These are phyloP conservation scores for Quercus glauca DNA, from an alignment of 306 rosid species.

Conservation along the genomic window DNA sequence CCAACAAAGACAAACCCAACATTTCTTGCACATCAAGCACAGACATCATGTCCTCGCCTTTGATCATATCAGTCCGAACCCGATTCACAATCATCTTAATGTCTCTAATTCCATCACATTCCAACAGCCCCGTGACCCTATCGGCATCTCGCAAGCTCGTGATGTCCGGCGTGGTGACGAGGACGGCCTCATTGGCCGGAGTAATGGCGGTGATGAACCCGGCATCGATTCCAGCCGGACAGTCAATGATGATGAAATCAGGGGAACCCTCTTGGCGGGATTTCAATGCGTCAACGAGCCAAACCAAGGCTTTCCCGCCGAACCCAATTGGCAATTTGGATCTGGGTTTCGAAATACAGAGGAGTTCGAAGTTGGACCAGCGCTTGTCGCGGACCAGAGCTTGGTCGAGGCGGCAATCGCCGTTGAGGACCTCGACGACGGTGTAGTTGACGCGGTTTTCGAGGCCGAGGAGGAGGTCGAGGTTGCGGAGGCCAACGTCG, in stretches of 20 bases:
- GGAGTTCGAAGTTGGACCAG: constrained; percentile 92
- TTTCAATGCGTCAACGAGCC: constrained; percentile 90
- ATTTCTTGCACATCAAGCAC: constrained; percentile 96
- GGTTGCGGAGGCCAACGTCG: constrained; percentile 95
- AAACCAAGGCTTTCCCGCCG: constrained; percentile 84
- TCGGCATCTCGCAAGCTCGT: constrained; percentile 92
- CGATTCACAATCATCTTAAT: constrained; percentile 96
- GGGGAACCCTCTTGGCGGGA: constrained; percentile 63
- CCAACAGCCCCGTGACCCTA: constrained; percentile 81
- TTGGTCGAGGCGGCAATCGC: constrained; percentile 94
- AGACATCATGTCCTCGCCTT: constrained; percentile 98
- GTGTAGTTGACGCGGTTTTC: constrained; percentile 97
- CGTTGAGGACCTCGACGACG: constrained; percentile 87
- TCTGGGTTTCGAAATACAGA: constrained; percentile 90
- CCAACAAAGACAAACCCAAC: constrained; percentile 84
- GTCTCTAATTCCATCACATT: constrained; percentile 93
- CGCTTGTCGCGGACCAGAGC: constrained; percentile 92
- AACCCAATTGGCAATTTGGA: constrained; percentile 88
- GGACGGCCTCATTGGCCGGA: constrained; percentile 88
- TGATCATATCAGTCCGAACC: constrained; percentile 93
- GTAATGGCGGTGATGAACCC: constrained; percentile 97
- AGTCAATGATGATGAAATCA: constrained; percentile 80
- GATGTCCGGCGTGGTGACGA: constrained; percentile 91
- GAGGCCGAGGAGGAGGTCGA: constrained; percentile 93
- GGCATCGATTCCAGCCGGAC: constrained; percentile 97